Evolutionary conservation across 2,329 filamentous ascomycete species (phyloP).

Genomic region (Colletotrichum simmondsii): DNA sequence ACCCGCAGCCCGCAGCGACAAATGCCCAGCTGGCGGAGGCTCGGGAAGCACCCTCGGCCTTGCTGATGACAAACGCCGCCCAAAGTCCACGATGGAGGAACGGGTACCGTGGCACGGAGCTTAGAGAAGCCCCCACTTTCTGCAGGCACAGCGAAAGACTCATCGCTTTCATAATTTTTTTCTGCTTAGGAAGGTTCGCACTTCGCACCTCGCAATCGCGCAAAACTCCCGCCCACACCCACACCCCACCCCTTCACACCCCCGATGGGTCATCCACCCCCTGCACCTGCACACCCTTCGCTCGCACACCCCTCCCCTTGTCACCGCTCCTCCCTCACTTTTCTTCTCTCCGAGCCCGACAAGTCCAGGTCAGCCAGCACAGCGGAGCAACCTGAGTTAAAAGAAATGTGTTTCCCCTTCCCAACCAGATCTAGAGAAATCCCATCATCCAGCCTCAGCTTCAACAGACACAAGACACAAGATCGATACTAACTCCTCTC

Average conservation of each 20-base stretch:
- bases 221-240: constrained; percentile 2
- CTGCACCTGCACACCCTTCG: constrained; percentile 23
- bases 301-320: constrained; percentile 24
- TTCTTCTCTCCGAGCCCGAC: constrained; percentile 35
- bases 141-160: background rate
- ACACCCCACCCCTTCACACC: background rate
- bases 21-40: constrained; percentile 16
- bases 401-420: constrained; percentile 31
- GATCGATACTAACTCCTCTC: background rate
- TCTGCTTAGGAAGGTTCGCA: background rate
- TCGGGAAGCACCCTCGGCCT: constrained; percentile 30
- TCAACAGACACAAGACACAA: constrained; percentile 20
- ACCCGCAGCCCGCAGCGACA: background rate
- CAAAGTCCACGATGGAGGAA: constrained; percentile 20
- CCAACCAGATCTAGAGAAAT: constrained; percentile 10
- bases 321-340: constrained; percentile 31
- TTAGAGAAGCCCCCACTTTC: background rate
- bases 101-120: too few species aligned
- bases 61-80: constrained; percentile 33
- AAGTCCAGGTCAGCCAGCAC: constrained; percentile 13
- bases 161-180: background rate
- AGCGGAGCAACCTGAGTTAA: constrained; percentile 27
- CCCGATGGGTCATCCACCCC: constrained; percentile 17
- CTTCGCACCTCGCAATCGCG: background rate
- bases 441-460: constrained; percentile 17